Evolutionary conservation across 2,329 filamentous ascomycete species (phyloP), one percentile per base, ranked within the genome.

Genomic region (Diplocarpon rosae): DNA sequence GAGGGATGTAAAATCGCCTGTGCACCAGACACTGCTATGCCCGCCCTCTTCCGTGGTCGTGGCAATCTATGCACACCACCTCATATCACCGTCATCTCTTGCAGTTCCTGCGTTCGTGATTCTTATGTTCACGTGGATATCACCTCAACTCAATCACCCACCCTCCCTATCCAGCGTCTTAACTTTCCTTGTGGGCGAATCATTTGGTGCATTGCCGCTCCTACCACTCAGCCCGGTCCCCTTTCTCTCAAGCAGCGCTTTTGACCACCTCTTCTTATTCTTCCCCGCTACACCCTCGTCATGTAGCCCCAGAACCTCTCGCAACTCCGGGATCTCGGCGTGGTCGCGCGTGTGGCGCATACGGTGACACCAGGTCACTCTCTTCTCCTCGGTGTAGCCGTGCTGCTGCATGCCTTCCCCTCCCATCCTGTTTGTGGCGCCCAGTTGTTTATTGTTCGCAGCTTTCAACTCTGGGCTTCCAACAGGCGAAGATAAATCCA

Each of bases 261-360:
- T 66, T n/a, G 57, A 57, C 70, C 70, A 75, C 37, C 66, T 58
- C 58, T 68, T 69, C 47, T 56, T 54, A 39, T 70, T 64, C 41
- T 63, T 62, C 32, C 62, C 64, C 0, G 64, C 53, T 6, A 49
- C 51, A 3, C 64, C 65, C 33, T 64, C 56, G 2, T 64, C 68
- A 39, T 73, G 67, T 5, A 82, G 55, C 0, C 80, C 80, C 37
- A 87, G 61, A 11, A 85, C 62, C 54, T 74, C 68, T 64, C 77
- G 75, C 44, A 88, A 56, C 60, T 80, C 79, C 0, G 71, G 70
- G 1, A 89, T 69, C 66, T 88, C 84, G 1, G 75, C 74, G 59
- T 93, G 86, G 53, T 89, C 85, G 39, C 85, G 68, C 11, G 85
- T 90, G 46, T 76, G 84, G 59, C 70, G 71, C 85, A 93, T 93